Conservation (phyloP, 805 yeast species). For the Metschnikowia sp. region DNA sequence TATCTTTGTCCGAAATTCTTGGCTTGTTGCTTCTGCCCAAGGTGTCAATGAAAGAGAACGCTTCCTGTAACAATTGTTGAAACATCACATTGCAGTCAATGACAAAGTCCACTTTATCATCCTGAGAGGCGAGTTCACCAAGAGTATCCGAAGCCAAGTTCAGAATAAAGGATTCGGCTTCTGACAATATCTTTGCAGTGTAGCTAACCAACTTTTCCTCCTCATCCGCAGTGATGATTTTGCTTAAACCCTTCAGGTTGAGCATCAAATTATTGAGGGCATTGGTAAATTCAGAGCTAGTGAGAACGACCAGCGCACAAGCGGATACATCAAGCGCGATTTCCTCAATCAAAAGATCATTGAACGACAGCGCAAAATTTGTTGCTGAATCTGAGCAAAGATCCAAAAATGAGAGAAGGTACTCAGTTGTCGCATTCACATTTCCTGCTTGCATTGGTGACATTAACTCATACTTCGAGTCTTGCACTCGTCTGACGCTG, state of each 20-base stretch:
- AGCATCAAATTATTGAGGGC: constrained; percentile 60
- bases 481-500: constrained; percentile 72
- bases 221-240: constrained; percentile 50
- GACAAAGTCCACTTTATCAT: constrained; percentile 69
- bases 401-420: constrained; percentile 65
- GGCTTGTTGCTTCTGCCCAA: constrained; percentile 35
- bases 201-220: constrained; percentile 48
- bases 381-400: constrained; percentile 68
- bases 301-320: constrained; percentile 58
- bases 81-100: constrained; percentile 72
- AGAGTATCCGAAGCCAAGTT: constrained; percentile 54
- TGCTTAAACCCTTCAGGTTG: constrained; percentile 66
- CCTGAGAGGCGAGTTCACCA: constrained; percentile 49
- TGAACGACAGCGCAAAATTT: constrained; percentile 76
- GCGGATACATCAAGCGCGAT: constrained; percentile 47
- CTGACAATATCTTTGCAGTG: constrained; percentile 57
- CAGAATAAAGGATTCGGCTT: constrained; percentile 59
- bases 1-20: constrained; percentile 37
- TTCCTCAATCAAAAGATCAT: constrained; percentile 73
- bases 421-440: constrained; percentile 69
- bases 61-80: constrained; percentile 64
- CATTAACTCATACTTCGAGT: constrained; percentile 62
- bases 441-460: constrained; percentile 84
- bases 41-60: constrained; percentile 53
- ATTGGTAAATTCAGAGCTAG: constrained; percentile 60